Base-by-base conservation (phyloP, 2,329 filamentous ascomycete species). In the Ilyonectria sp. region DNA sequence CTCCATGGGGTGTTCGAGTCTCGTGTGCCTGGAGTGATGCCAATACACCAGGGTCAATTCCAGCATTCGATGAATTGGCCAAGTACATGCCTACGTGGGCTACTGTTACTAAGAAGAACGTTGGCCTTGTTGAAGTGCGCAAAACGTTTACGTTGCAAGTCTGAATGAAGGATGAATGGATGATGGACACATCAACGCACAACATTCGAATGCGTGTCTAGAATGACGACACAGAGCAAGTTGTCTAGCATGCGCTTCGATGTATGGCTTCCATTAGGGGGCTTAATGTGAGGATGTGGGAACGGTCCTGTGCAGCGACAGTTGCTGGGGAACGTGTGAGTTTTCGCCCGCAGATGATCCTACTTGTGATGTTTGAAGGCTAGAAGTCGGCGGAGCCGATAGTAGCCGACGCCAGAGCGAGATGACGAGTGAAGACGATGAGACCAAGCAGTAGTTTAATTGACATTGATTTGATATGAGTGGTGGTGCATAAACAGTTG, bases 11-110 rank as follows among this genome's bases (percentile, higher is more conserved):
- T 70, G 93, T 94, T 1, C 86, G 83, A 37, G 90, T 95, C 1
- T 86, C 91, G 17, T 98, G 96, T 80, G 84, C 93, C 35, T 98
- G 95, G 94, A 94, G 92, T 75, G 96, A 99, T 82, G 91, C 89
- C 50, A 98, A 98, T 76, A 82, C 84, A 40, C 80, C 82, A 2
- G 91, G 89, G 4, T 86, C 86, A 1, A 94, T 98, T 54, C 95
- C 95, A 0, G 95, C 95, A 1, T 87, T 95, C 58, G 92, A 96
- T 73, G 95, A 98, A 81, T 85, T 93, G 55, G 84, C 88, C 72
- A 87, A 91, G 78, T 98, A 91, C 81, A 86, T 91, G 72, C 96
- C 96, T 1, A 83, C 85, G 5, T 99, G 96, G 96, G 90, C 90
- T 7, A 91, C 91, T 10, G 85, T 94, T 31, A 91, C 90, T 4